Evolutionary conservation across 495 filamentous ascomycete species (phyloP).

Genomic region (Podospora fimiseda): DNA sequence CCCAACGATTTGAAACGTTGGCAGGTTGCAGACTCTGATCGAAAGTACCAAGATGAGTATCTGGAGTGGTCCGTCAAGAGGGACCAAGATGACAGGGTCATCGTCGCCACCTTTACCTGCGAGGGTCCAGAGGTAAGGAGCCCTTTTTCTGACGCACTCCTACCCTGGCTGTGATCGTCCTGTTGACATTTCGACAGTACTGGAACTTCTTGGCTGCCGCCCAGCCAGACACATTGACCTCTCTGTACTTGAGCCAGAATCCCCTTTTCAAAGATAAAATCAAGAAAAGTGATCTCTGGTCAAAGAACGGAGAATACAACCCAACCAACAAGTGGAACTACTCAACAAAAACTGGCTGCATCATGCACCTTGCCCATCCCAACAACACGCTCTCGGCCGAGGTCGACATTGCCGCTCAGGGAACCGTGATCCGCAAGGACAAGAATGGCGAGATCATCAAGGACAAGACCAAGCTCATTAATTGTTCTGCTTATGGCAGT

Average conservation of each 20-base stretch:
- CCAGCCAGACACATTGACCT: neutral
- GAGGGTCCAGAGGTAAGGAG: slow-evolving; percentile 4
- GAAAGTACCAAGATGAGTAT: slow-evolving; percentile 5
- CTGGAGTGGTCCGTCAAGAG: slow-evolving; percentile 4
- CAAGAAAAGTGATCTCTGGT: neutral
- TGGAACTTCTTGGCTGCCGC: neutral
- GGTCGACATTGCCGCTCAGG: slow-evolving; percentile 9
- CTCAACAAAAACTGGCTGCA: neutral
- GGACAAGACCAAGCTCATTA: slow-evolving; percentile 5
- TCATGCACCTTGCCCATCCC: neutral
- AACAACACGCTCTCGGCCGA: slow-evolving; percentile 5
- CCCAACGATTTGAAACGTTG: neutral
- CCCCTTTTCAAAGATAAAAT: neutral
- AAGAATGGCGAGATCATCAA: slow-evolving; percentile 4
- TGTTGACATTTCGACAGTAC: neutral
- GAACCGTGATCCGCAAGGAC: slow-evolving; percentile 4
- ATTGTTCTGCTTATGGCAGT: slow-evolving; percentile 1
- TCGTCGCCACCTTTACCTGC: slow-evolving; percentile 6
- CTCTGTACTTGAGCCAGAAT: neutral
- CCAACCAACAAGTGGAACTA: slow-evolving; percentile 4
- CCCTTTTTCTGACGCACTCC: no score
- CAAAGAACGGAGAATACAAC: neutral
- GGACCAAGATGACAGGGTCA: neutral
- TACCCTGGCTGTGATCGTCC: no score
- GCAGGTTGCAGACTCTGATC: neutral